Base-by-base conservation (phyloP, 225 moss, liverwort and hornwort genomes). In the Sphagnum tenellum region DNA sequence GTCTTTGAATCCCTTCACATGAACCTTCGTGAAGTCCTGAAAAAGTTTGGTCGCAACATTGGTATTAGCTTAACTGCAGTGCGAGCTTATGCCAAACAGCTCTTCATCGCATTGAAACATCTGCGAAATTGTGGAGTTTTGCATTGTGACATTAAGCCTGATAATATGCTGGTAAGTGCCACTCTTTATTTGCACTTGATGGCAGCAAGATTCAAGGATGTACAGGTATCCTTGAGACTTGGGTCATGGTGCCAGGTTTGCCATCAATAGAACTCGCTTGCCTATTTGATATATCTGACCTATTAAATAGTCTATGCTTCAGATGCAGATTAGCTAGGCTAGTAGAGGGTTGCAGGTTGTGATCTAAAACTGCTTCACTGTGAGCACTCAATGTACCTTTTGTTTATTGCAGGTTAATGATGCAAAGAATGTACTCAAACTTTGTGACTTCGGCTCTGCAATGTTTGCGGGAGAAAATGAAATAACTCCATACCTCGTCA, bases 111-210 rank as follows among this genome's bases (percentile, higher is more conserved):
- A 57, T 81, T 98, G 74, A 98, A 98, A 80, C 98, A 98, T 72
- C 76, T 98, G 82, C 85, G 89, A 70, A 98, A 98, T 71, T 98
- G 98, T 78, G 98, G 98, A 75, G 98, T 98, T 71, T 81, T 98
- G 67, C 98, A 98, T 71, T 98, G 98, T 77, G 98, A 98, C 70
- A 93, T 98, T 73, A 98, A 98, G 82, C 98, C 98, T 70, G 98
- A 98, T 73, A 98, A 98, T 71, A 98, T 98, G 98, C 87, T 98
- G 71, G 98, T 98, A 76, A 69, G 90, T 72, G 8, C 47, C 77
- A 9, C 52, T 9, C 52, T 52, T 52, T 29, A 29, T 29, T 29
- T 52, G 52, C 52, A 52, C 52, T 52, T 52, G 52, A 52, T 9
- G 9, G 6, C 52, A 52, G 9, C 52, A 52, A 52, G 6, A 52